Evolutionary conservation across 78 protist species (phyloP).

Genomic region (Monocercomonoides exilis): DNA sequence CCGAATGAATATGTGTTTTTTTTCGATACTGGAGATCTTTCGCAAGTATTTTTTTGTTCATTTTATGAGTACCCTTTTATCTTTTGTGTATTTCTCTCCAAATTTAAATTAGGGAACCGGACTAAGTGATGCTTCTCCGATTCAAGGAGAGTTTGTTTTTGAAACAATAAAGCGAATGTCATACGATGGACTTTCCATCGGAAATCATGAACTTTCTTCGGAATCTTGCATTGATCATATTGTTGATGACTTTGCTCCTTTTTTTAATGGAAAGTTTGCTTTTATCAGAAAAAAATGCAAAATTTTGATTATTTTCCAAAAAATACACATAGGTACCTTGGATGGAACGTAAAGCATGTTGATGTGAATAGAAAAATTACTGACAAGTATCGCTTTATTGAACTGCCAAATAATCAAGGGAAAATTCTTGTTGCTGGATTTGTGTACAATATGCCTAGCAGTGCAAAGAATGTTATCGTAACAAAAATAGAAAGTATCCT

Average conservation of each 20-base stretch:
- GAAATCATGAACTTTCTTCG: background rate
- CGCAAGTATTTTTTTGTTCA: background rate
- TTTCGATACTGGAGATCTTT: background rate
- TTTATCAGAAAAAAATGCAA: no score
- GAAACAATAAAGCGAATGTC: background rate
- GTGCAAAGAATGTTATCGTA: background rate
- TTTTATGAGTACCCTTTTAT: no score
- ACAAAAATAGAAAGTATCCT: background rate
- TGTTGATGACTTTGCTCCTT: background rate
- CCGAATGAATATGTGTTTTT: background rate
- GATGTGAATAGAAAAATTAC: background rate
- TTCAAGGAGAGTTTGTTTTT: background rate
- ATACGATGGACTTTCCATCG: background rate
- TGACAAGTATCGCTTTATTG: background rate
- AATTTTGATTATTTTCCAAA: no score
- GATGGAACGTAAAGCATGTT: background rate
- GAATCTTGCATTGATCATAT: background rate
- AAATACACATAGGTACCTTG: background rate
- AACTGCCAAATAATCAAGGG: background rate
- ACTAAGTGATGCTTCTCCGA: background rate
- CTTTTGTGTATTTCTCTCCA: no score
- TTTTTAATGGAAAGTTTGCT: background rate
- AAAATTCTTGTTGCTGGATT: background rate
- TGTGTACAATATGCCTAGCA: background rate
- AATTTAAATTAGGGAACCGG: background rate